Percentiles rank a stretch among this genome's conserved stretches.
These are phyloP conservation scores for Cucumis hystrix DNA, from an alignment of 306 rosid species.

Conservation along the genomic window DNA sequence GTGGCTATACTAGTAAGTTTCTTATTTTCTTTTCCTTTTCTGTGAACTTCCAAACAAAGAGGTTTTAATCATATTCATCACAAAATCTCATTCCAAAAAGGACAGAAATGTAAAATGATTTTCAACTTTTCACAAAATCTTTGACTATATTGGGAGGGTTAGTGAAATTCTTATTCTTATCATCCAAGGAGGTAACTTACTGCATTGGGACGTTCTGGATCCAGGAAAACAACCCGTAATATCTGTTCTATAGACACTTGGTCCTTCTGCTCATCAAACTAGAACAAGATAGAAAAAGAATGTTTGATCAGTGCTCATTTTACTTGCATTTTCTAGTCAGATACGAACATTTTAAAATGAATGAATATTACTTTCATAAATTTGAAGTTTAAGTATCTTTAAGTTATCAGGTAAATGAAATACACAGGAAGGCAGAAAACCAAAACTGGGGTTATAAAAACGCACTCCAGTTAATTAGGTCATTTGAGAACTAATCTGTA, in stretches of 20 bases:
- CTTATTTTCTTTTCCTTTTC: neutral
- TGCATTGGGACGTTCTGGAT: slow-evolving; percentile 68
- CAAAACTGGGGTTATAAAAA: neutral
- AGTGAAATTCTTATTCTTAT: neutral
- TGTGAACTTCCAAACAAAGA: neutral
- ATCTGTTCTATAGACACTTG: slow-evolving; percentile 84
- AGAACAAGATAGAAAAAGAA: slow-evolving; percentile 11
- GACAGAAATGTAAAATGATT: neutral
- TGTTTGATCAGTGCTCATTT: neutral
- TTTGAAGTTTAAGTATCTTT: neutral
- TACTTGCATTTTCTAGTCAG: neutral
- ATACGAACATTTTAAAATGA: neutral
- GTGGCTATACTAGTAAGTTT: neutral
- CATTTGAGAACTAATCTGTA: neutral
- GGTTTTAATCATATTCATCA: neutral
- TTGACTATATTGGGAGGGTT: too few species aligned
- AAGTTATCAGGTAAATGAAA: neutral
- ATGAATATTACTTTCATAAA: neutral
- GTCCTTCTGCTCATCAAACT: slow-evolving; percentile 95
- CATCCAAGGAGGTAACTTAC: slow-evolving; percentile 25
- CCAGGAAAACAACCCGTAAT: slow-evolving; percentile 75
- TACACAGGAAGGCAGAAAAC: neutral
- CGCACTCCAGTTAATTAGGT: neutral
- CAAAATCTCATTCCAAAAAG: neutral
- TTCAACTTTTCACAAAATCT: neutral